Conservation (phyloP, 306 rosid genomes). For the Senna siamea region DNA sequence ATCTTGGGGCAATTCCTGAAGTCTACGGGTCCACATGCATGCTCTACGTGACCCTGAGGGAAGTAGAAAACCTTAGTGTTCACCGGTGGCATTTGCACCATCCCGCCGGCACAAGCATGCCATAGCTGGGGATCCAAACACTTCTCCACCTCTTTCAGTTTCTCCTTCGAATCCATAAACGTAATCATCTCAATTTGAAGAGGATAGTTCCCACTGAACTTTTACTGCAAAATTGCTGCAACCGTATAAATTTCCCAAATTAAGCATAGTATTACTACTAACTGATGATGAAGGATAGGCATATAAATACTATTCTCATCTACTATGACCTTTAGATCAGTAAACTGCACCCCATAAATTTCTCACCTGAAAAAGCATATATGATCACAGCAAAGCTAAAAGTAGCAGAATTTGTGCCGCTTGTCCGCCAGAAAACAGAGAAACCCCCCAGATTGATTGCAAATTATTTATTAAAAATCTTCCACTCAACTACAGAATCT, state of each 20-base stretch:
- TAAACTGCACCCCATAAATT: slow-evolving; percentile 18
- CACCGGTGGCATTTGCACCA: slow-evolving; percentile 88
- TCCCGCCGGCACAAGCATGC: slow-evolving; percentile 92
- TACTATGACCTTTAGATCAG: slow-evolving; percentile 25
- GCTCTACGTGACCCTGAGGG: slow-evolving; percentile 83
- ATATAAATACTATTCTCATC: background rate
- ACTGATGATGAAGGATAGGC: background rate
- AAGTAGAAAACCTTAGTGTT: slow-evolving; percentile 71
- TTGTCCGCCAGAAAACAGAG: slow-evolving; percentile 36
- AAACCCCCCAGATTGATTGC: slow-evolving; percentile 33
- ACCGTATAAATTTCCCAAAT: slow-evolving; percentile 25
- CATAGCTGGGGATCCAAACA: slow-evolving; percentile 80
- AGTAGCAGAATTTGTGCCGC: slow-evolving; percentile 35
- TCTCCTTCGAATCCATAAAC: slow-evolving; percentile 70
- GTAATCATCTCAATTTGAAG: slow-evolving; percentile 52
- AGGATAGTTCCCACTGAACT: background rate
- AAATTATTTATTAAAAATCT: slow-evolving; percentile 8
- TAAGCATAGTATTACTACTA: too few species aligned
- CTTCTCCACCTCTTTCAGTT: slow-evolving; percentile 56
- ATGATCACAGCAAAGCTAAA: slow-evolving; percentile 42
- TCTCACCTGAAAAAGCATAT: slow-evolving; percentile 53
- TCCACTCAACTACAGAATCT: slow-evolving; percentile 30
- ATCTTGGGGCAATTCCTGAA: slow-evolving; percentile 57
- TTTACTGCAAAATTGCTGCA: slow-evolving; percentile 46
- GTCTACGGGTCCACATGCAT: slow-evolving; percentile 64